Evolutionary conservation across 768 basidiomycete species (phyloP).

Genomic region (Amanita polypyramis): DNA sequence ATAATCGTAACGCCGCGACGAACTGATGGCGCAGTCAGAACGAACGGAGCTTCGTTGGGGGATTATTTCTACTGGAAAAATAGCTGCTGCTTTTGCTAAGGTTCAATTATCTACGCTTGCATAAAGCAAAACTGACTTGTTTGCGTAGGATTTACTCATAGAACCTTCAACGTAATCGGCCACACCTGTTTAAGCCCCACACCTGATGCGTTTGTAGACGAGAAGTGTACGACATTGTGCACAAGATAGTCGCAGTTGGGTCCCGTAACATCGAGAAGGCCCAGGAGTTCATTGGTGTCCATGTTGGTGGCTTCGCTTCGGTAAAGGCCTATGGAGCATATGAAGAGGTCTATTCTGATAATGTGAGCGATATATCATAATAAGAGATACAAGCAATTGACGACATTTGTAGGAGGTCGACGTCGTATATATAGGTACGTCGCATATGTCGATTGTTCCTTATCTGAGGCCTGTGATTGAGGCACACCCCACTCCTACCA

Average conservation of each 20-base stretch:
- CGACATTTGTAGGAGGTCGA: constrained; percentile 47
- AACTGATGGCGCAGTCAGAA: neutral
- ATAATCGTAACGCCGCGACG: neutral
- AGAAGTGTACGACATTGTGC: constrained; percentile 49
- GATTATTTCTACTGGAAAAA: constrained; percentile 75
- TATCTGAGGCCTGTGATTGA: constrained; percentile 13
- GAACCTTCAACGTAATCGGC: constrained; percentile 54
- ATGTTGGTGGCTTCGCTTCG: constrained; percentile 37
- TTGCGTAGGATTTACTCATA: constrained; percentile 57
- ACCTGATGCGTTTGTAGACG: constrained; percentile 20
- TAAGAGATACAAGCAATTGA: constrained; percentile 3
- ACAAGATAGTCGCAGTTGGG: constrained; percentile 67
- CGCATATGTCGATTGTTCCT: neutral
- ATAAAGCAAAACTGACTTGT: neutral
- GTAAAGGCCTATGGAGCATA: constrained; percentile 69
- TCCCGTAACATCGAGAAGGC: constrained; percentile 66
- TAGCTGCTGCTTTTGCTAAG: constrained; percentile 58
- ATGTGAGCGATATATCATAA: constrained; percentile 26
- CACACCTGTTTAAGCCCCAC: neutral
- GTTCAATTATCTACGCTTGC: constrained; percentile 21
- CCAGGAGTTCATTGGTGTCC: constrained; percentile 48
- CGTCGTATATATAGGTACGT: constrained; percentile 62
- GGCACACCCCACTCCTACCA: constrained; percentile 84
- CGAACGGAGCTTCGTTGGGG: constrained; percentile 62
- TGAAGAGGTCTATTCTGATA: constrained; percentile 61